These are phyloP conservation scores for Neonectria magnoliae DNA, from an alignment of 2,329 filamentous ascomycete genomes.

Conservation along the genomic window DNA sequence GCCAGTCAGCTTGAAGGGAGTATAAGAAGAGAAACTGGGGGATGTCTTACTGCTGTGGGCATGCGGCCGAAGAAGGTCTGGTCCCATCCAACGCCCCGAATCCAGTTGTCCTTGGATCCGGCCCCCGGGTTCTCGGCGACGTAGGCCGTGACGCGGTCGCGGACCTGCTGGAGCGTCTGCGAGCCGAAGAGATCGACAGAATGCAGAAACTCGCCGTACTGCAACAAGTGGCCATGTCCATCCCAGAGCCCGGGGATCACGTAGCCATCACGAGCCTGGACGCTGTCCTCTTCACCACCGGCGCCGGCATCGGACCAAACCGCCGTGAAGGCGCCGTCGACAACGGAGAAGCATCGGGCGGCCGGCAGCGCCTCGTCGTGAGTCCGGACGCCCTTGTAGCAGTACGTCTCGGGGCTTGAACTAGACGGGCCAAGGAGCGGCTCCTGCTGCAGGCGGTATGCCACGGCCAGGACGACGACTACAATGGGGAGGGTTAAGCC, in stretches of 20 bases:
- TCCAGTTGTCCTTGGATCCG: conserved; percentile 67
- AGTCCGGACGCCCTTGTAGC: conserved; percentile 53
- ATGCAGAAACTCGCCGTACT: conserved; percentile 74
- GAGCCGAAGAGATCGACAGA: conserved; percentile 72
- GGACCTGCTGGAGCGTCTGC: conserved; percentile 64
- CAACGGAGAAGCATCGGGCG: conserved; percentile 66
- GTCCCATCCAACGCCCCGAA: conserved; percentile 76
- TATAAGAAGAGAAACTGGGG: not conserved
- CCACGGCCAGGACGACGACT: conserved; percentile 48
- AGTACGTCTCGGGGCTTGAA: conserved; percentile 43
- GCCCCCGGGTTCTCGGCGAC: conserved; percentile 58
- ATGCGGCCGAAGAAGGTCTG: conserved; percentile 72
- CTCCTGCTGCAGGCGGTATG: conserved; percentile 43
- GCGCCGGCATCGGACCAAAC: conserved; percentile 54
- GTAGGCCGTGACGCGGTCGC: conserved; percentile 62
- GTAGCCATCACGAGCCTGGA: conserved; percentile 53
- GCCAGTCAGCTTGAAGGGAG: not conserved
- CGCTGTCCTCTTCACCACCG: conserved; percentile 40
- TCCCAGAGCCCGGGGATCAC: conserved; percentile 77
- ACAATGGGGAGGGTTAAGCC: conserved; percentile 44
- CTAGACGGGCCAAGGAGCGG: conserved; percentile 27
- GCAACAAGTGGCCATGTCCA: conserved; percentile 73
- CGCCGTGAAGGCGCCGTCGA: conserved; percentile 60
- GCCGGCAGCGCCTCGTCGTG: conserved; percentile 48
- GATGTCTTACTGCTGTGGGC: conserved; percentile 67